A percentile compares a stretch with the other conserved stretches of the same genome.
phyloP scores from a whole-genome alignment of 495 filamentous ascomycete species.

The Aspergillus ostianus region DNA sequence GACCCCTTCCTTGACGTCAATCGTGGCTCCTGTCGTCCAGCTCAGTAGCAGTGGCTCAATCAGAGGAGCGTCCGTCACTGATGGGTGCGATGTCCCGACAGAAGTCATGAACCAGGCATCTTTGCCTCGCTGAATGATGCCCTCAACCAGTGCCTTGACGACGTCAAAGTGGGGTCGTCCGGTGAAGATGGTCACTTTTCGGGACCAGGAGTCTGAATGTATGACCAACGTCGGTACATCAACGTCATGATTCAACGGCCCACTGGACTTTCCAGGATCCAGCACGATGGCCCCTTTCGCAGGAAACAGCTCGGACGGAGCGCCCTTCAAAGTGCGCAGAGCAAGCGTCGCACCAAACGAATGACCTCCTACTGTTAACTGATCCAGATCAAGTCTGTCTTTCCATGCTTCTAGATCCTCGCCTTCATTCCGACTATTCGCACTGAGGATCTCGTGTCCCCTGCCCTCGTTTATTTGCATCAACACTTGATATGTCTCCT shows the following conservation, averaged over 20 bases:
- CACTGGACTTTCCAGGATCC: background rate
- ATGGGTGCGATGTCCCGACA: background rate
- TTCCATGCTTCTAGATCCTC: background rate
- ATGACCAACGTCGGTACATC: background rate
- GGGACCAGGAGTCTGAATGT: background rate
- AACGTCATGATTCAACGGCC: background rate
- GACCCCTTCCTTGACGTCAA: background rate
- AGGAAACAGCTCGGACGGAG: background rate
- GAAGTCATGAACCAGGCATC: background rate
- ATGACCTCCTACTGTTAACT: background rate
- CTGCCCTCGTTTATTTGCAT: background rate
- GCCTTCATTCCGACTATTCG: background rate
- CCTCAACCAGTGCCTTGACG: background rate
- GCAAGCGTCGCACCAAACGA: background rate
- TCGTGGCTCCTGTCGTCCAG: background rate
- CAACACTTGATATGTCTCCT: background rate
- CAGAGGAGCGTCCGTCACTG: background rate
- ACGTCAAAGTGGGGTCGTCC: background rate
- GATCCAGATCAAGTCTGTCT: background rate
- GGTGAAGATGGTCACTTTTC: background rate
- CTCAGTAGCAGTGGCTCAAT: background rate
- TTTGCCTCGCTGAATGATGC: background rate
- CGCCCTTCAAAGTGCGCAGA: background rate
- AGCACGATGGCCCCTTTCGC: background rate
- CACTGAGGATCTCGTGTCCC: background rate